phyloP scores from a whole-genome alignment of 2,329 filamentous ascomycete species.

The Cadophora gregata region DNA sequence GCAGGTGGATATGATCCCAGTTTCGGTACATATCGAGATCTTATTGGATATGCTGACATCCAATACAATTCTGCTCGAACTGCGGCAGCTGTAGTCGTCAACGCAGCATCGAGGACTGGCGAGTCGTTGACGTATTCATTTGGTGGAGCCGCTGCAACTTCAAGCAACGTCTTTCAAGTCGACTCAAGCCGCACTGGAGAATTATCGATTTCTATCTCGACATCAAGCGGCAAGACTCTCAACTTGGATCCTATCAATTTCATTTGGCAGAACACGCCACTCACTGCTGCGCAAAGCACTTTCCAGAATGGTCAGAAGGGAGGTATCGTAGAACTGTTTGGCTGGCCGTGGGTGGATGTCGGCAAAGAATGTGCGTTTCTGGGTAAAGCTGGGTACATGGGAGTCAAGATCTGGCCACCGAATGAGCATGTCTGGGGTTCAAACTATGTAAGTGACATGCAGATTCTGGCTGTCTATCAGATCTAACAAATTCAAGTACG shows the following conservation, averaged over 20 bases:
- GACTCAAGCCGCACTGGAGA: conserved; percentile 28
- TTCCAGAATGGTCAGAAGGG: conserved; percentile 42
- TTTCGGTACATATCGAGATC: conserved; percentile 40
- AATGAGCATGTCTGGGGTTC: conserved; percentile 43
- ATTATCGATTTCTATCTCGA: conserved; percentile 38
- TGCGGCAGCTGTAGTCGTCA: conserved; percentile 40
- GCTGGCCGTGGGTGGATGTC: conserved; percentile 44
- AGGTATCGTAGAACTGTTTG: conserved; percentile 43
- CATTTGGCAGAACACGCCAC: conserved; percentile 39
- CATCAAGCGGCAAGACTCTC: conserved; percentile 36
- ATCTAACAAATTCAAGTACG: conserved; percentile 30
- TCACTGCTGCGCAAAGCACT: conserved; percentile 38
- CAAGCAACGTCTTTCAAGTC: conserved; percentile 38
- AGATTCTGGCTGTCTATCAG: background rate
- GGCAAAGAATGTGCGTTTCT: conserved; percentile 42
- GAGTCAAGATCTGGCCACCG: conserved; percentile 43
- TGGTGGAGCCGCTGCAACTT: conserved; percentile 21
- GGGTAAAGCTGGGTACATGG: conserved; percentile 44
- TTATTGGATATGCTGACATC: conserved; percentile 43
- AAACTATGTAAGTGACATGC: conserved; percentile 31
- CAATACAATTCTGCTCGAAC: conserved; percentile 41
- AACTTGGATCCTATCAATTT: conserved; percentile 41
- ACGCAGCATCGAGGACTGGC: conserved; percentile 40
- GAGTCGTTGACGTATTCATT: conserved; percentile 38
- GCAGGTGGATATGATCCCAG: conserved; percentile 34